Conservation (phyloP, 1,139 yeast species). For the Candida pseudoviswanathii region DNA sequence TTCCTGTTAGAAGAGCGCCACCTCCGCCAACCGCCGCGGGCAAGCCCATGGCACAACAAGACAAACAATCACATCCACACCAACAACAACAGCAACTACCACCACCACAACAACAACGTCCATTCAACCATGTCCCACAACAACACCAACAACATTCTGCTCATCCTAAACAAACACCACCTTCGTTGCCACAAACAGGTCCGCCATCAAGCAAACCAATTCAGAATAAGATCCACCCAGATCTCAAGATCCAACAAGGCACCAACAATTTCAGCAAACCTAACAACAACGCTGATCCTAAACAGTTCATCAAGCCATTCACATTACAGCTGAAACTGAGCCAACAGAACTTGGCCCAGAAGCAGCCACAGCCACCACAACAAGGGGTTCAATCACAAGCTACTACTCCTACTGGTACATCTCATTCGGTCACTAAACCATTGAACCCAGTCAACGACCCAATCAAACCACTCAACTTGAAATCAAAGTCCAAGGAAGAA, state of each 20-base stretch:
- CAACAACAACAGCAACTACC: constrained; percentile 14
- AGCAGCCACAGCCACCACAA: constrained; percentile 7
- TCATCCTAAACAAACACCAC: constrained; percentile 36
- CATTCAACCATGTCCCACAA: constrained; percentile 16
- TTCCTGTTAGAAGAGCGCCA: constrained; percentile 58
- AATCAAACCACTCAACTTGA: constrained; percentile 18
- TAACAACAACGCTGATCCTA: constrained; percentile 1
- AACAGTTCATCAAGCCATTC: constrained; percentile 12
- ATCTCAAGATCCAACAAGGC: constrained; percentile 31
- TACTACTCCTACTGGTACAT: constrained; percentile 11
- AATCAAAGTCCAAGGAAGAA: constrained; percentile 11
- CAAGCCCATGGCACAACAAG: background rate
- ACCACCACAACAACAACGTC: constrained; percentile 10
- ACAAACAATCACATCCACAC: constrained; percentile 6
- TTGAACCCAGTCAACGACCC: constrained; percentile 13
- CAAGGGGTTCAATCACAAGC: constrained; percentile 10
- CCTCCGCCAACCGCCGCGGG: constrained; percentile 44
- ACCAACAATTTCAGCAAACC: constrained; percentile 9
- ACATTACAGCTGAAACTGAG: constrained; percentile 20
- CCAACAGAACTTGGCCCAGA: constrained; percentile 7
- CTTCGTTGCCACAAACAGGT: constrained; percentile 28
- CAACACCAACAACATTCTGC: constrained; percentile 30
- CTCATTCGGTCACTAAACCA: constrained; percentile 18
- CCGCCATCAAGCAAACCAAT: constrained; percentile 11
- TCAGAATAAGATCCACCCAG: constrained; percentile 31